These are phyloP conservation scores for Megacollybia marginata DNA, from an alignment of 768 basidiomycete species.

Conservation along the genomic window DNA sequence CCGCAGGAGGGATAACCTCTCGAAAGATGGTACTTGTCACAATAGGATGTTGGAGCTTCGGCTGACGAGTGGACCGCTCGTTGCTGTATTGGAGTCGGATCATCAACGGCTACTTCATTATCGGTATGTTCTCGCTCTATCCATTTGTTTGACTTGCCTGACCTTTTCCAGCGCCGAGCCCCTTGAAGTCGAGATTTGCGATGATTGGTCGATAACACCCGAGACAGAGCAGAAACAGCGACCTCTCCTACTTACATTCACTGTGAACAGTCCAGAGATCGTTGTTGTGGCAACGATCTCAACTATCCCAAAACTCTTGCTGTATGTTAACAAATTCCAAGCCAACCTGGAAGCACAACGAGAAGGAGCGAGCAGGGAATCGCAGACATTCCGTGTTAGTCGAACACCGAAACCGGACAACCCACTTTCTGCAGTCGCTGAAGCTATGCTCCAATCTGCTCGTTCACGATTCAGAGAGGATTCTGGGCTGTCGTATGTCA, in stretches of 20 bases:
- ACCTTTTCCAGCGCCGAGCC: slow-evolving; percentile 59
- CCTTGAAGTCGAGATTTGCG: slow-evolving; percentile 61
- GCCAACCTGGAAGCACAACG: slow-evolving; percentile 66
- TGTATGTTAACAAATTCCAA: slow-evolving; percentile 68
- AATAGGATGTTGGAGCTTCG: slow-evolving; percentile 63
- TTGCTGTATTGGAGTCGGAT: slow-evolving; percentile 67
- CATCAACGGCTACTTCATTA: slow-evolving; percentile 69
- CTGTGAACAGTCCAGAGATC: slow-evolving; percentile 62
- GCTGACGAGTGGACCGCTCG: slow-evolving; percentile 66
- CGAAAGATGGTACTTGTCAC: slow-evolving; percentile 23
- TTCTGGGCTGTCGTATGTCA: slow-evolving; percentile 49
- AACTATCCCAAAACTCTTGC: slow-evolving; percentile 71
- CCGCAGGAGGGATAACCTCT: slow-evolving; percentile 41
- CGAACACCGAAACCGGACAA: slow-evolving; percentile 71
- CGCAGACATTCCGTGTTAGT: slow-evolving; percentile 66
- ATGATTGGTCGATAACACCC: slow-evolving; percentile 68
- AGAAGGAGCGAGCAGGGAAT: slow-evolving; percentile 73
- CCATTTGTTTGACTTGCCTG: neutral
- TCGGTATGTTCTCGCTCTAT: slow-evolving; percentile 38
- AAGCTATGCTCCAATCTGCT: slow-evolving; percentile 75
- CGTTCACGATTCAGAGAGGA: slow-evolving; percentile 64
- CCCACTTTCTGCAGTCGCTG: slow-evolving; percentile 78
- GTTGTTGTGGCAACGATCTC: slow-evolving; percentile 61
- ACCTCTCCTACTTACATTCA: slow-evolving; percentile 67
- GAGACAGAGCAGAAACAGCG: slow-evolving; percentile 29